These are phyloP conservation scores for Artemisia tridentata DNA, from an alignment of 129 eudicot species.

Conservation along the genomic window DNA sequence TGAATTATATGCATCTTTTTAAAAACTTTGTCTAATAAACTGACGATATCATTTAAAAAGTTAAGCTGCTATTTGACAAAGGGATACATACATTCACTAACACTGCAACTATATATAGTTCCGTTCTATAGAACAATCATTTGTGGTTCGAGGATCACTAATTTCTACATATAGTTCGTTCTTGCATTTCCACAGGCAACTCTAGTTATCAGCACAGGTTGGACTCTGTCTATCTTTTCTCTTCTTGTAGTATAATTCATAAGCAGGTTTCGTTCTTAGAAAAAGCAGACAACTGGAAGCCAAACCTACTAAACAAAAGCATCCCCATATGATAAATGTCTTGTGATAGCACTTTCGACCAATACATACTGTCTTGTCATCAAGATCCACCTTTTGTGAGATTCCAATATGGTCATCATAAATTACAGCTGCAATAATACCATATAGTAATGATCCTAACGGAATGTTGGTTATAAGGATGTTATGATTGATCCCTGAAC, in stretches of 20 bases:
- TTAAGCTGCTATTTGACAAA: neutral
- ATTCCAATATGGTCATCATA: constrained; percentile 43
- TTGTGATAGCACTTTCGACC: constrained; percentile 55
- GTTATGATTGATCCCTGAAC: constrained; percentile 71
- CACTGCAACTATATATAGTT: constrained; percentile 2
- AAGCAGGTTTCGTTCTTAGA: constrained; percentile 54
- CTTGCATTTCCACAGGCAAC: constrained; percentile 11
- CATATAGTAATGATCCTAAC: constrained; percentile 61
- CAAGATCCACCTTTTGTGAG: constrained; percentile 24
- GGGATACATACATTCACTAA: constrained; percentile 12
- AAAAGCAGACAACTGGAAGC: constrained; percentile 51
- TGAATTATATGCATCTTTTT: no score
- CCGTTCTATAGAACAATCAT: no score
- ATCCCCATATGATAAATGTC: constrained; percentile 59
- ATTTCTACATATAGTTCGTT: neutral
- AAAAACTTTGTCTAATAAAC: neutral
- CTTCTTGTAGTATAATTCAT: constrained; percentile 31
- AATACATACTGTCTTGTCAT: constrained; percentile 47
- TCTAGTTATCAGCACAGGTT: constrained; percentile 4
- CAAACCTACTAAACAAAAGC: constrained; percentile 52
- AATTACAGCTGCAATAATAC: constrained; percentile 51
- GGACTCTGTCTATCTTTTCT: constrained; percentile 20
- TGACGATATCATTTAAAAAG: constrained; percentile 4
- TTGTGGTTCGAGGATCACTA: neutral
- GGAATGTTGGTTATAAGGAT: constrained; percentile 77